Conservation (phyloP, 2,329 filamentous ascomycete genomes). For the Ploettnerulaceae sp. region DNA sequence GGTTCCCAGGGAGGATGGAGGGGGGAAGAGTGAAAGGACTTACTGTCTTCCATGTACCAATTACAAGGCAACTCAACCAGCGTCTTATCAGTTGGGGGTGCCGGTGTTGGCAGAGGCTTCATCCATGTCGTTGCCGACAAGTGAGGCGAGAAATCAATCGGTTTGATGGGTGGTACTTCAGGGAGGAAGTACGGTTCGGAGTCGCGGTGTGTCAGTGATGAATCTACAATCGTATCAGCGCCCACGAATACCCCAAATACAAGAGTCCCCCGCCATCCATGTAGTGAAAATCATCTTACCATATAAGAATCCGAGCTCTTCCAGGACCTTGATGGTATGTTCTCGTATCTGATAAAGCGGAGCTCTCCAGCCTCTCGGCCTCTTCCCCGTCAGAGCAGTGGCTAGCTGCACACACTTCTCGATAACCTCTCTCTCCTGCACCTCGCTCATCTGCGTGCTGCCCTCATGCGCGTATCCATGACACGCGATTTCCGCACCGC, state of each 20-base stretch:
- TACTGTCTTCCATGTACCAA: constrained; percentile 47
- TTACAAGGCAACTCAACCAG: constrained; percentile 46
- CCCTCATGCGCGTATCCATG: constrained; percentile 33
- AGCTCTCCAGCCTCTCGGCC: constrained; percentile 46
- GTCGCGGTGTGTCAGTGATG: constrained; percentile 46
- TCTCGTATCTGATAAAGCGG: constrained; percentile 48
- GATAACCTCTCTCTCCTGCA: constrained; percentile 47
- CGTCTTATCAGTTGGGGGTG: constrained; percentile 27
- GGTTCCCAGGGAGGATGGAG: neutral
- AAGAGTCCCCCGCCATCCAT: neutral
- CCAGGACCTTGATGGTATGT: constrained; percentile 43
- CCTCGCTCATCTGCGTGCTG: constrained; percentile 41
- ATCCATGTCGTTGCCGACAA: constrained; percentile 41
- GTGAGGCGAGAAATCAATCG: constrained; percentile 37
- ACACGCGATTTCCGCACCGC: constrained; percentile 46
- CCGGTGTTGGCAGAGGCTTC: constrained; percentile 36
- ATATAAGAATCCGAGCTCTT: constrained; percentile 46
- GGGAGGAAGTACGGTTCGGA: constrained; percentile 46
- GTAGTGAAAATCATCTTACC: constrained; percentile 16
- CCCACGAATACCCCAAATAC: no score
- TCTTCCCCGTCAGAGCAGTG: constrained; percentile 40
- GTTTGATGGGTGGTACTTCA: constrained; percentile 35
- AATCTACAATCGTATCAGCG: constrained; percentile 39
- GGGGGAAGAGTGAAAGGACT: neutral
- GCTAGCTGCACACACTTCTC: constrained; percentile 43